Evolutionary conservation across 306 rosid genomes (phyloP).

Genomic region (Biancaea sappan): DNA sequence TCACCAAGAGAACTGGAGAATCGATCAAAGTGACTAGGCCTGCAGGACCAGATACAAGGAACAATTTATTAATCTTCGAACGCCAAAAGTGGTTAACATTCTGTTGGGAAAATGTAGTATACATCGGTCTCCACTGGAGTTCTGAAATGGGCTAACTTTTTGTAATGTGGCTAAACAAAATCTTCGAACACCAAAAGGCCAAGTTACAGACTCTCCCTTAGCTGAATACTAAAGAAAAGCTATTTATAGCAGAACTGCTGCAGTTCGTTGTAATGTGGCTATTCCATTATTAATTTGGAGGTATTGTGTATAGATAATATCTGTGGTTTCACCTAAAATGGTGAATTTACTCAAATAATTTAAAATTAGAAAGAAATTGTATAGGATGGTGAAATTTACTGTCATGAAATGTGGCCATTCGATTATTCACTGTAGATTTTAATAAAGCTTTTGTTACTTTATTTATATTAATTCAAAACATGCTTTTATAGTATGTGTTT

Average conservation of each 20-base stretch:
- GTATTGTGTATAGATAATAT: neutral
- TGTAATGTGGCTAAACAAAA: neutral
- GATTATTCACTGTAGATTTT: neutral
- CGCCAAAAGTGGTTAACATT: conserved; percentile 15
- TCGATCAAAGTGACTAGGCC: neutral
- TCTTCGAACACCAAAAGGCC: neutral
- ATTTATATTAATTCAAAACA: too few species aligned
- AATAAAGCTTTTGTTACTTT: neutral
- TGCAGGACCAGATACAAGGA: neutral
- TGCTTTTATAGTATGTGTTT: too few species aligned
- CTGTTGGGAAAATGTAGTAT: neutral
- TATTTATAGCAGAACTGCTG: conserved; percentile 24
- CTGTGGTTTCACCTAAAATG: neutral
- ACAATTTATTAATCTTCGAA: conserved; percentile 11
- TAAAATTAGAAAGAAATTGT: neutral
- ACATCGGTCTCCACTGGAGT: neutral
- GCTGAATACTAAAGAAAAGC: conserved; percentile 7
- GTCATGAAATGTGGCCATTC: neutral
- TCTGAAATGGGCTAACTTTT: neutral
- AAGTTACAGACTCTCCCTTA: conserved; percentile 4
- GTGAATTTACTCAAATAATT: neutral
- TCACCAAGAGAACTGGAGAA: neutral
- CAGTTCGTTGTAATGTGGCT: conserved; percentile 12
- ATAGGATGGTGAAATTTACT: neutral
- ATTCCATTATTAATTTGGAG: conserved; percentile 16